Percentiles rank a stretch among this genome's conserved stretches.
Conservation (phyloP, 495 filamentous ascomycete genomes). For the Penicillium cataractarum region DNA sequence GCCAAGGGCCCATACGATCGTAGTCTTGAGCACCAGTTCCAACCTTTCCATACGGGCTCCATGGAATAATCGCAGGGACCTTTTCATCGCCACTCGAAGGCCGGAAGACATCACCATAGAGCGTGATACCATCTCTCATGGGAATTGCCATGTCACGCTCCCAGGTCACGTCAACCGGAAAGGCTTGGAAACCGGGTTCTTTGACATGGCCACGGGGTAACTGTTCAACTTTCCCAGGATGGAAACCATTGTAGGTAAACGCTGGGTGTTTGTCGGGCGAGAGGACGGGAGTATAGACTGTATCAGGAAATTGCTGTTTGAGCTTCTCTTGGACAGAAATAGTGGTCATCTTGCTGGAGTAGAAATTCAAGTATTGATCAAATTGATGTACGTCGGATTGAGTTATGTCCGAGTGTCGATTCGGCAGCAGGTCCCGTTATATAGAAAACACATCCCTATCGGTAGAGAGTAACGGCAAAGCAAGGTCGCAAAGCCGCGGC, state of each 20-base stretch:
- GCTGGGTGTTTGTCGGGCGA: background rate
- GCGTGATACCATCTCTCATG: conserved; percentile 20
- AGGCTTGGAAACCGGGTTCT: background rate
- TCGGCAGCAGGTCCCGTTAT: background rate
- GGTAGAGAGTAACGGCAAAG: background rate
- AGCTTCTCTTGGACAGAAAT: background rate
- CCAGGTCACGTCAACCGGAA: conserved; percentile 3
- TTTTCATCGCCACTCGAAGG: conserved; percentile 13
- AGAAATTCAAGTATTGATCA: background rate
- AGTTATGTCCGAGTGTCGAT: too few relatives aligned
- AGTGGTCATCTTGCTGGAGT: background rate
- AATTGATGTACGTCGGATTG: background rate
- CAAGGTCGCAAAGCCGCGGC: background rate
- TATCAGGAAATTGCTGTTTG: background rate
- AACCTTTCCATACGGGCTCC: conserved; percentile 41
- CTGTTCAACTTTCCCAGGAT: background rate
- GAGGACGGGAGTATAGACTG: background rate
- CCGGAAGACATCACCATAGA: conserved; percentile 37
- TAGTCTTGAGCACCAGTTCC: conserved; percentile 19
- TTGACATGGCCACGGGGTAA: background rate
- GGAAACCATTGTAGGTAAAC: background rate
- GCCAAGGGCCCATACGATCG: conserved; percentile 21
- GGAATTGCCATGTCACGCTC: conserved; percentile 17
- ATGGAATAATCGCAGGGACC: conserved; percentile 39
- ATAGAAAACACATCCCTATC: background rate